phyloP scores from a whole-genome alignment of 2,329 filamentous ascomycete species.

The Phaeosphaeria sp. region DNA sequence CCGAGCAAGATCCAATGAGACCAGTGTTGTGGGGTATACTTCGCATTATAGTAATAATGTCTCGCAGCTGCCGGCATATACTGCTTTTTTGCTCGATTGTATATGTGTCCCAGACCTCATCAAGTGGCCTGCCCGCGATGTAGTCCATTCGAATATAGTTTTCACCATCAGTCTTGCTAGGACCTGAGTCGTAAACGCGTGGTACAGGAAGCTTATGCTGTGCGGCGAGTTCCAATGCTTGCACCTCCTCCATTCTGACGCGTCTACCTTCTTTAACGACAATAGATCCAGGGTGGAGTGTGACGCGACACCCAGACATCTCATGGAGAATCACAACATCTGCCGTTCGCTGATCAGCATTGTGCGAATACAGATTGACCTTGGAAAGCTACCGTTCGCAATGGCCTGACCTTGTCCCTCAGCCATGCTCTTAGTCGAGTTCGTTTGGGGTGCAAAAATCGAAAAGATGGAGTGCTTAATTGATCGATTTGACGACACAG shows the following conservation, averaged over 20 bases:
- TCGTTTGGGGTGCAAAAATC: neutral
- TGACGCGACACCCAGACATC: constrained; percentile 4
- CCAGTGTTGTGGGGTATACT: neutral
- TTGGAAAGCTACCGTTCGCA: neutral
- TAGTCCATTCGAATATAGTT: constrained; percentile 15
- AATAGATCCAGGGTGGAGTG: constrained; percentile 1
- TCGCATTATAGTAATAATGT: constrained; percentile 13
- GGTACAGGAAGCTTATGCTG: constrained; percentile 9
- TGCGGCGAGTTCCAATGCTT: constrained; percentile 7
- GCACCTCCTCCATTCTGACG: constrained; percentile 3
- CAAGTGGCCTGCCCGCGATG: constrained; percentile 11
- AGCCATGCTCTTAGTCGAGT: neutral
- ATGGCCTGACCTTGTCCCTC: neutral
- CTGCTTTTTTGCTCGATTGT: constrained; percentile 10
- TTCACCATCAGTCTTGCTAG: constrained; percentile 2
- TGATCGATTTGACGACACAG: no score
- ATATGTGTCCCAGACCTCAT: constrained; percentile 10
- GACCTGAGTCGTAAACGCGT: constrained; percentile 3
- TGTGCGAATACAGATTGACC: neutral
- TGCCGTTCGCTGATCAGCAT: neutral
- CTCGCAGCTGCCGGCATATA: constrained; percentile 11
- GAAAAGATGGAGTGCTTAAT: neutral
- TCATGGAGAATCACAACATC: constrained; percentile 9
- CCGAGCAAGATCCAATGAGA: constrained; percentile 14
- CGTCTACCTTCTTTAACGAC: constrained; percentile 11